Evolutionary conservation across 305 asterid genomes (phyloP).

Genomic region (Lippia alba): DNA sequence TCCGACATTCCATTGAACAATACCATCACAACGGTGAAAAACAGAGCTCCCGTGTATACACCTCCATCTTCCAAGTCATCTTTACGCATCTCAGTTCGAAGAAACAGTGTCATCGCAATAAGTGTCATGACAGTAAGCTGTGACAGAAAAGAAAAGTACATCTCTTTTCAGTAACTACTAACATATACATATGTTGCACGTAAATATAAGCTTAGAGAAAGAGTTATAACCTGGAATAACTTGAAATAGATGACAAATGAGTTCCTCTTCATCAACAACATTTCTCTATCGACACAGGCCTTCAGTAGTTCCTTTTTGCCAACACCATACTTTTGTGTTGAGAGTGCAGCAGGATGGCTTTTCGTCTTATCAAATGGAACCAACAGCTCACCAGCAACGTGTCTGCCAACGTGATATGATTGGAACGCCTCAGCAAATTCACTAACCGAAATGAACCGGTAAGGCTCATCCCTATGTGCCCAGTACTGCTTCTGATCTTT

Average conservation of each 20-base stretch:
- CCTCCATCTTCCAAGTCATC: constrained; percentile 46
- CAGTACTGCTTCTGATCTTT: constrained; percentile 71
- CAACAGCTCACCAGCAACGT: constrained; percentile 38
- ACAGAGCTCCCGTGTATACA: constrained; percentile 60
- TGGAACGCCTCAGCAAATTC: constrained; percentile 60
- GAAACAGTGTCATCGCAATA: constrained; percentile 56
- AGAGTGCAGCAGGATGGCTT: constrained; percentile 58
- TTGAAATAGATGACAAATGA: constrained; percentile 55
- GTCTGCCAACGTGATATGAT: constrained; percentile 43
- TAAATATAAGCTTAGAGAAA: neutral
- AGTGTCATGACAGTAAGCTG: constrained; percentile 51
- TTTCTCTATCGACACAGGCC: constrained; percentile 54
- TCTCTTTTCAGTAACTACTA: too few relatives aligned
- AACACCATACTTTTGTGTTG: constrained; percentile 49
- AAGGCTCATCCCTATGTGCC: constrained; percentile 54
- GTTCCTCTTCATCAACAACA: constrained; percentile 60
- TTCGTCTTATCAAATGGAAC: constrained; percentile 53
- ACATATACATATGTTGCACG: neutral
- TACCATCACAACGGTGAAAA: constrained; percentile 46
- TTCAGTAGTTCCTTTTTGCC: constrained; percentile 51
- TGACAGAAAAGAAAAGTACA: constrained; percentile 10
- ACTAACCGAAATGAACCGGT: constrained; percentile 40
- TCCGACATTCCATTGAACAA: constrained; percentile 75
- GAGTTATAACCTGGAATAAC: constrained; percentile 42
- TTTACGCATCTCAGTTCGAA: constrained; percentile 56